A percentile compares a stretch with the other conserved stretches of the same genome.
These are phyloP conservation scores for Mrakia frigida DNA, from an alignment of 768 basidiomycete species.

Conservation along the genomic window DNA sequence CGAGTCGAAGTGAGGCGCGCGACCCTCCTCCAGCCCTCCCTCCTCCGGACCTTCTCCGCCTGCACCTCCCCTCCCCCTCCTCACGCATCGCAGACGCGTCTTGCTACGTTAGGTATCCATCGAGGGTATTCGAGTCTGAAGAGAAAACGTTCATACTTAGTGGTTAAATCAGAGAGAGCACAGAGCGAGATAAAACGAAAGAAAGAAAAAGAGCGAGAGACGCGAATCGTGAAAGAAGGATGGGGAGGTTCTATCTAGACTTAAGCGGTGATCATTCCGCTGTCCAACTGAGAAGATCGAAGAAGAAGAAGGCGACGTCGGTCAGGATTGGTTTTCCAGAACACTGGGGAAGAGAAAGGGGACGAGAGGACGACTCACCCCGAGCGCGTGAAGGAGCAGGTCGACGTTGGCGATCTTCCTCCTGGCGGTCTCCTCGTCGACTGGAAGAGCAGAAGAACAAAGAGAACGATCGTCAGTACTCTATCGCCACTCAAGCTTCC, in stretches of 20 bases:
- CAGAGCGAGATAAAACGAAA: background rate
- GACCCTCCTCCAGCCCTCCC: no score
- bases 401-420: conserved; percentile 89
- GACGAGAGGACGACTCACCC: background rate
- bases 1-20: no score
- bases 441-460: conserved; percentile 35
- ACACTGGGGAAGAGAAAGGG: background rate
- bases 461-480: background rate
- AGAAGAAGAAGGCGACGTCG: background rate
- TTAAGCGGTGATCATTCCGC: conserved; percentile 9
- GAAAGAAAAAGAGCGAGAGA: background rate
- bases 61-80: conserved; percentile 25
- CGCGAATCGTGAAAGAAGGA: background rate
- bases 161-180: background rate
- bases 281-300: background rate
- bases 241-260: no score
- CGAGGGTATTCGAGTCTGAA: background rate
- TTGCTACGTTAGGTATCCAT: background rate
- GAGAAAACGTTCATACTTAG: background rate
- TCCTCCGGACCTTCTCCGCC: background rate
- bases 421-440: conserved; percentile 66
- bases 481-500: background rate
- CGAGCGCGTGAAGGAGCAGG: conserved; percentile 50
- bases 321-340: background rate
- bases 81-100: background rate